Base-by-base conservation (phyloP, 2,329 filamentous ascomycete species). In the Alternaria sp. region DNA sequence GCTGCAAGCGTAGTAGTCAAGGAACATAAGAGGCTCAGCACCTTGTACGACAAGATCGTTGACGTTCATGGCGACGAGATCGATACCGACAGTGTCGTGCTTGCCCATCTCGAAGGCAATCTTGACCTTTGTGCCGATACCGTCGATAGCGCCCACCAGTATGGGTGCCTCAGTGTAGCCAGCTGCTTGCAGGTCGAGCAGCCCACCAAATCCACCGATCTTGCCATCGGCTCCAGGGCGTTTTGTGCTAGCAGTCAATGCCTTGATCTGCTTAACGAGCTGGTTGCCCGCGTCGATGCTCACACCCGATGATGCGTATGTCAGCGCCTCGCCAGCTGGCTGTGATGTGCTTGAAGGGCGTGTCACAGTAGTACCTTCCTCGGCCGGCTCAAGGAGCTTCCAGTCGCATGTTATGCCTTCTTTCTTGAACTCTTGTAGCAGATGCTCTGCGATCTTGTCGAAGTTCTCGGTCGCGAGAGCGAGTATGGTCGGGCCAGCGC, bases 21-120 rank as follows among this genome's bases (percentile, higher is more conserved):
- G 89, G 87, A 99, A 98, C 86, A 96, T 96, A 68, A 98, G 86
- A 3, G 96, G 94, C 71, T 96, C 93, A 12, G 96, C 96, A 58
- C 96, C 96, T 83, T 98, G 94, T 9, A 98, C 96, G 55, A 99
- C 90, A 0, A 99, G 87, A 76, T 99, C 96, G 80, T 99, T 99
- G 78, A 98, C 96, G 80, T 97, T 98, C 95, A 98, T 98, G 70
- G 96, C 96, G 5, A 99, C 96, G 37, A 99, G 87, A 78, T 99
- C 96, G 72, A 99, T 94, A 64, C 96, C 96, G 11, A 99, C 95
- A 4, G 94, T 97, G 80, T 95, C 90, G 82, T 97, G 96, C 82
- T 96, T 93, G 72, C 89, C 87, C 84, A 96, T 92, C 12, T 89
- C 88, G 78, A 97, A 95, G 0, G 96, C 96, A 75, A 99, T 93